A percentile compares a stretch with the other conserved stretches of the same genome.
Conservation (phyloP, 2,329 filamentous ascomycete genomes). For the Exserohilum rostratum region DNA sequence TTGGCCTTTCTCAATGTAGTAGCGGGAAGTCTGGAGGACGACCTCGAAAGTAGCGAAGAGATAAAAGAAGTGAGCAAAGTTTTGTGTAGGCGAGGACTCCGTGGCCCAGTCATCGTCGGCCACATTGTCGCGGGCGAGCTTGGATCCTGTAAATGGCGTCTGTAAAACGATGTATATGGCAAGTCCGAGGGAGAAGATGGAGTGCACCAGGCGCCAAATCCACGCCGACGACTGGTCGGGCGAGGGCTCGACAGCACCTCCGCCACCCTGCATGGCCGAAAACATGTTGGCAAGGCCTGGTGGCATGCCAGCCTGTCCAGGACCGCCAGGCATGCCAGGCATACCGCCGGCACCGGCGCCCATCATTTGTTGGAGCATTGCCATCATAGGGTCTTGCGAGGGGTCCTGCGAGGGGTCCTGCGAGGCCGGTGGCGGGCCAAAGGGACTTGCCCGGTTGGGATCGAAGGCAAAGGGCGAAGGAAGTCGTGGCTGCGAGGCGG, state of each 20-base stretch:
- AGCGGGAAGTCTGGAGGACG: conserved; percentile 71
- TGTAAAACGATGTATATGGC: conserved; percentile 73
- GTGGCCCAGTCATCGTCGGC: conserved; percentile 39
- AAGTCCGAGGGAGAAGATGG: conserved; percentile 71
- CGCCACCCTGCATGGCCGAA: conserved; percentile 53
- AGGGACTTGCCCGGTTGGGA: conserved; percentile 23
- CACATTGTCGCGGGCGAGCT: conserved; percentile 57
- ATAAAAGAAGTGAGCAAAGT: conserved; percentile 70
- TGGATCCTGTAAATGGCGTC: conserved; percentile 72
- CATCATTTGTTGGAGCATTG: conserved; percentile 78
- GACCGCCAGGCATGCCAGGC: conserved; percentile 39
- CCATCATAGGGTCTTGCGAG: conserved; percentile 71
- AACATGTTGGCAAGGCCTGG: conserved; percentile 54
- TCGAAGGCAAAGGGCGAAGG: conserved; percentile 44
- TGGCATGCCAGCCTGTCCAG: conserved; percentile 39
- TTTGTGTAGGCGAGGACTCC: conserved; percentile 46
- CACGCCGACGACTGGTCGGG: conserved; percentile 54
- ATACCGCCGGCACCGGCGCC: conserved; percentile 49
- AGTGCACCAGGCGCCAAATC: conserved; percentile 76
- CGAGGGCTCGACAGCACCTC: conserved; percentile 43
- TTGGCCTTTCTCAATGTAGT: conserved; percentile 69
- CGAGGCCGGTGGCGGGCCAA: conserved; percentile 26
- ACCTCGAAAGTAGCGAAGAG: conserved; percentile 81
- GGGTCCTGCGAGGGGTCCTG: conserved; percentile 54
- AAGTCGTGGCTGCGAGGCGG: conserved; percentile 54